Evolutionary conservation across 2,329 filamentous ascomycete species (phyloP).

Genomic region (Atkinsonella hypoxylon): DNA sequence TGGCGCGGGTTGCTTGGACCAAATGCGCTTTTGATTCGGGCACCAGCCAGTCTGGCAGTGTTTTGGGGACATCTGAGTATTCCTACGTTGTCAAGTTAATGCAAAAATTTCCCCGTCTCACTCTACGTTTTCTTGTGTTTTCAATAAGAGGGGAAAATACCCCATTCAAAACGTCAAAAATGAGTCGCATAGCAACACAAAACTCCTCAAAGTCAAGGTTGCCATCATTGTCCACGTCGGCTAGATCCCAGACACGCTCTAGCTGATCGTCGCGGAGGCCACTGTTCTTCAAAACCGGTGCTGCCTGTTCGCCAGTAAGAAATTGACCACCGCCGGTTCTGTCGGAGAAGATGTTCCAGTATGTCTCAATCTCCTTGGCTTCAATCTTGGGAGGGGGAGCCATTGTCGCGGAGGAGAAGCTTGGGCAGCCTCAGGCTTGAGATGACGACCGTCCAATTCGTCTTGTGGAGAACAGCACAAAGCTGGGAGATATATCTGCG

Average conservation of each 20-base stretch:
- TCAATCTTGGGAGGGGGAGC: constrained; percentile 43
- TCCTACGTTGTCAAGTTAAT: constrained; percentile 41
- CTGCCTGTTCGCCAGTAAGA: constrained; percentile 49
- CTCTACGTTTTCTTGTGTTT: not conserved
- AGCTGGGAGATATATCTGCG: not conserved
- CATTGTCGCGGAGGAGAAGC: constrained; percentile 26
- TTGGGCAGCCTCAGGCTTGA: not conserved
- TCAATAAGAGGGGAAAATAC: constrained; percentile 32
- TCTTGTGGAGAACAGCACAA: not conserved
- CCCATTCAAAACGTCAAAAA: constrained; percentile 94
- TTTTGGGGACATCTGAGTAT: constrained; percentile 74
- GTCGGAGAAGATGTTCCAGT: constrained; percentile 53
- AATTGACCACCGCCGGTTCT: constrained; percentile 48
- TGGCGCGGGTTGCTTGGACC: constrained; percentile 68
- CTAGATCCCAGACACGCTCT: constrained; percentile 94
- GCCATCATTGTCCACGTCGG: constrained; percentile 94
- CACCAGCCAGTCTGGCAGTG: constrained; percentile 89
- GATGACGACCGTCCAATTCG: constrained; percentile 1
- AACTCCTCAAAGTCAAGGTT: constrained; percentile 99
- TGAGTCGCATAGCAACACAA: constrained; percentile 95
- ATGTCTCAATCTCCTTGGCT: constrained; percentile 50
- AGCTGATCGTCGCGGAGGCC: constrained; percentile 61
- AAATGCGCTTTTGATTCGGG: constrained; percentile 90
- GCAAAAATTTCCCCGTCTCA: no score
- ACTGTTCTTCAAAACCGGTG: constrained; percentile 52